Base-by-base conservation (phyloP, 2,329 filamentous ascomycete genomes). In the Fusarium musae region DNA sequence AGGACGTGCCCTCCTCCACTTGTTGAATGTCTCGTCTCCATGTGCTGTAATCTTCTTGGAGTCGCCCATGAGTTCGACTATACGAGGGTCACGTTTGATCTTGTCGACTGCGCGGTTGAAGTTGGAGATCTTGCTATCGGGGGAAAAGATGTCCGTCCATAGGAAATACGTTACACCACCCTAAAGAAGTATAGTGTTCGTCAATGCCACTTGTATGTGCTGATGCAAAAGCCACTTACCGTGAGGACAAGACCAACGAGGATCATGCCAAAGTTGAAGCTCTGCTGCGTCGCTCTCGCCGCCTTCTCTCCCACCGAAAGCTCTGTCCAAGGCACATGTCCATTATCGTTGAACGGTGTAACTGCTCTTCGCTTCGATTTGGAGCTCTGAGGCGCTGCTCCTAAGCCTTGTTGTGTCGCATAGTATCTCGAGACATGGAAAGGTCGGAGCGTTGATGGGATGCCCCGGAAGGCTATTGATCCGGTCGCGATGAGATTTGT, bases 71-170 rank as follows among this genome's bases (percentile, higher is more conserved):
- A 97, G 80, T 63, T 92, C 90, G 34, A 91, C 85, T 79, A 93
- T 97, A 64, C 89, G 86, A 1, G 88, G 81, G 78, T 97, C 93
- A 59, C 88, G 87, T 80, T 92, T 93, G 80, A 98, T 91, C 69
- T 91, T 90, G 78, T 93, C 89, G 53, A 97, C 93, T 2, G 94
- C 93, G 72, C 93, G 92, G 84, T 97, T 97, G 87, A 97, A 98
- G 80, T 96, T 91, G 63, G 91, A 89, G 21, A 93, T 96, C 82
- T 94, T 95, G 85, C 93, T 96, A 79, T 95, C 92, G 26, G 93
- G 88, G 8, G 93, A 93, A 81, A 97, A 94, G 49, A 97, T 93
- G 71, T 97, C 94, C 8, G 89, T 88, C 82, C 93, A 97, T 28
- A 97, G 86, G 56, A 96, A 87, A 77, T 93, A 94, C 61, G 87